Base-by-base conservation (phyloP, 345 rosid genomes). In the Aquilaria yunnanensis region DNA sequence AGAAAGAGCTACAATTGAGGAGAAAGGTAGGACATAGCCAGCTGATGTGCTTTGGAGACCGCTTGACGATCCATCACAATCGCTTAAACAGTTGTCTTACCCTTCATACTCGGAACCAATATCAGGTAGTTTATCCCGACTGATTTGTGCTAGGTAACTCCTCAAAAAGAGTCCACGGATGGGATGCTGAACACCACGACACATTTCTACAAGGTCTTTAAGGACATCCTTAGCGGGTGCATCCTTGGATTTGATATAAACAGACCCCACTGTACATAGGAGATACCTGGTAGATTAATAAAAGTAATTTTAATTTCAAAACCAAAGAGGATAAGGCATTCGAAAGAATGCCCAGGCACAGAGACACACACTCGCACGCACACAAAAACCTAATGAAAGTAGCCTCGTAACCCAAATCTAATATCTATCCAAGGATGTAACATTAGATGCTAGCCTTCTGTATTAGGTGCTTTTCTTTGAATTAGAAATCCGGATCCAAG, bases 161-260 rank as follows among this genome's bases (percentile, higher is more conserved):
- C 98, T 86, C 59, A 92, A 64, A 69, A 92, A 92, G 12, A 92
- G 87, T 50, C 96, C 96, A 45, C 96, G 92, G 12, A 89, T 74
- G 4, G 98, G 98, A 81, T 92, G 84, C 60, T 92, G 98, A 79
- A 92, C 82, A 45, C 85, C 92, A 23, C 88, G 95, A 67, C 98
- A 89, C 96, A 92, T 92, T 66, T 92, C 98, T 37, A 87, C 89
- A 48, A 92, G 92, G 75, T 89, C 96, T 62, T 85, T 85, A 29
- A 92, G 92, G 54, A 92, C 75, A 73, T 92, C 95, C 74, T 83
- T 89, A 0, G 95, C 78, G 37, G 89, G 92, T 69, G 85, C 92
- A 68, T 92, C 92, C 77, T 87, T 85, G 62, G 90, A 89, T 77
- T 87, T 87, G 67, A 92, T 89, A 53, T 83, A 92, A 55, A 89